These are phyloP conservation scores for Kwoniella sp. DNA, from an alignment of 768 basidiomycete species.

Conservation along the genomic window DNA sequence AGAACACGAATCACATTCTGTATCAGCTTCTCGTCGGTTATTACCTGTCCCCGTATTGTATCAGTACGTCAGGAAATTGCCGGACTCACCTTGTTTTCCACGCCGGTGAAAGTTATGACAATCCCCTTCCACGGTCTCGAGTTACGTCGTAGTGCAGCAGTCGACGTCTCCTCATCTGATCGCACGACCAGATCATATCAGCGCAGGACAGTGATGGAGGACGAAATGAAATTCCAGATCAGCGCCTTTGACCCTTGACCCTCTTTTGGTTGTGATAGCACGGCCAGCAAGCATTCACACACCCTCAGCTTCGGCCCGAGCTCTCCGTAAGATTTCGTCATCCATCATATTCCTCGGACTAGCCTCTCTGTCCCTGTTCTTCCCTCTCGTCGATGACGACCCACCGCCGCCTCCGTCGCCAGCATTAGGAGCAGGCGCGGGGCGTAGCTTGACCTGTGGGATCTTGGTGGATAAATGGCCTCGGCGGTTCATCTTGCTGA, in stretches of 20 bases:
- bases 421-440: slow-evolving; percentile 34
- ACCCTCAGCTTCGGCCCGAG: slow-evolving; percentile 42
- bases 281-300: no score
- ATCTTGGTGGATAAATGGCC: slow-evolving; percentile 56
- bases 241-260: no score
- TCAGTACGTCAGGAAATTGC: background rate
- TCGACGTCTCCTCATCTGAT: slow-evolving; percentile 38
- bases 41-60: no score
- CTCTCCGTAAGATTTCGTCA: slow-evolving; percentile 39
- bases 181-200: background rate
- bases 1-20: slow-evolving; percentile 4
- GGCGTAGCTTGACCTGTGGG: slow-evolving; percentile 57
- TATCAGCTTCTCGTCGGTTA: background rate
- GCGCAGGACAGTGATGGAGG: background rate
- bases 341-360: slow-evolving; percentile 43
- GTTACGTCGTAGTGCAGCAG: slow-evolving; percentile 26
- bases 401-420: slow-evolving; percentile 4
- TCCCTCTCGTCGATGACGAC: slow-evolving; percentile 1
- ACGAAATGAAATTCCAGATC: no score
- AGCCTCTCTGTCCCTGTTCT: slow-evolving; percentile 24
- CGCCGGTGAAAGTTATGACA: slow-evolving; percentile 45
- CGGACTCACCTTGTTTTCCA: slow-evolving; percentile 42
- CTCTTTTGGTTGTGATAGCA: no score
- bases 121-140: slow-evolving; percentile 40
- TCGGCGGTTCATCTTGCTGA: slow-evolving; percentile 49